Evolutionary conservation across 371 early-diverging fungal species (phyloP), one percentile per base, ranked within the genome.

Genomic region (Mortierella sp.): DNA sequence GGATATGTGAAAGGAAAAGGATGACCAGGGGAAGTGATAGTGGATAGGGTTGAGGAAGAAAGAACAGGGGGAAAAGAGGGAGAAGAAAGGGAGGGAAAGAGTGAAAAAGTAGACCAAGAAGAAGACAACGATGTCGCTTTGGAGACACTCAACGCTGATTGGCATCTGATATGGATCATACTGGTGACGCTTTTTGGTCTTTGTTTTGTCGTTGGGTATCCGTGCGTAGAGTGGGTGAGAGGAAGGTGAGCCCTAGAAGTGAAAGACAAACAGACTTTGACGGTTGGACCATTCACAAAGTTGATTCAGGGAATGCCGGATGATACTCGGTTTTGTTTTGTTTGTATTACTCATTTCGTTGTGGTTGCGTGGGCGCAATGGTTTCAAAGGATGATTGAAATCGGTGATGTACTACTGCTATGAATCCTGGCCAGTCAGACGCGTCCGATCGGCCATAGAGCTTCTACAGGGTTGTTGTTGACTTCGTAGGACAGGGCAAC

Each of bases 161-260:
- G 81, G 85, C 76, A 80, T 68, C 41, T 69, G 72, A 69, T 50
- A 34, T 37, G 41, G 31, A 11, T 44, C 22, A 58, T 66, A 26
- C 29, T 76, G 55, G 71, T 76, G 70, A 76, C 76, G 76, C 76
- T 77, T 77, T 77, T 58, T 37, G 43, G 41, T 22, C 31, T 29
- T 37, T 39, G 45, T 22, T 66, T 3, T 22, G 53, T 29, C 55
- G 31, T 14, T 72, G 41, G 14, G 61, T 6, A 58, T 47, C 63
- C 37, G 71, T 61, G 70, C 64, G 71, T n/a, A 44, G 67, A 50
- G 45, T 14, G 50, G 45, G 8, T 52, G 52, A 47, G 47, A 19
- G 26, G 22, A 52, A 5, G 52, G 26, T 52, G 52, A 52, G 6
- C 24, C n/a, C 5, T 10, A 24, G 52, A 22, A 19, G 48, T 19